Evolutionary conservation across 2,329 filamentous ascomycete genomes (phyloP).

Genomic region (Microascus cirrosus): DNA sequence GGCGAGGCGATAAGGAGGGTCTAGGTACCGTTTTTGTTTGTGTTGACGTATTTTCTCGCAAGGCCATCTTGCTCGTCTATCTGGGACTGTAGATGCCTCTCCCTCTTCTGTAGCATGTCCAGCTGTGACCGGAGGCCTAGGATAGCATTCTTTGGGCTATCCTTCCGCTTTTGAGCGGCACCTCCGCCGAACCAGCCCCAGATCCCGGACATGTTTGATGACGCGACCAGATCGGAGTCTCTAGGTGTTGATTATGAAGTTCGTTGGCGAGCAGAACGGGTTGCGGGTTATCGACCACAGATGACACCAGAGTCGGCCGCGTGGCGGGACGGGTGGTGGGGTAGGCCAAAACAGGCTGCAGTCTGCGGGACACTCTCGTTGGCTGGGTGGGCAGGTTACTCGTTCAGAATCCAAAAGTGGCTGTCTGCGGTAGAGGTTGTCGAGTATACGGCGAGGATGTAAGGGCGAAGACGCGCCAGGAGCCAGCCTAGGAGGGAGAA

Average conservation of each 20-base stretch:
- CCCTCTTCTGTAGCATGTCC: constrained; percentile 95
- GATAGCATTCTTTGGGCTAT: constrained; percentile 94
- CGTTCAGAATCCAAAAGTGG: neutral
- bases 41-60: constrained; percentile 76
- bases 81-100: constrained; percentile 81
- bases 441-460: neutral
- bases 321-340: constrained; percentile 4
- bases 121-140: constrained; percentile 77
- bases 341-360: constrained; percentile 1
- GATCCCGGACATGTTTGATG: constrained; percentile 8
- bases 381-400: neutral
- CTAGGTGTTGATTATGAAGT: neutral
- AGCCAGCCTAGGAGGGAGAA: neutral
- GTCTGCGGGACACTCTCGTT: neutral
- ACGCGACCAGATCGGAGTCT: neutral
- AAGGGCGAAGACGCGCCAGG: neutral
- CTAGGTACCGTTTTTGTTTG: constrained; percentile 79
- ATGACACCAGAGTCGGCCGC: neutral
- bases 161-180: constrained; percentile 75
- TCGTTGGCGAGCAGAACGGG: neutral
- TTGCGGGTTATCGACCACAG: neutral
- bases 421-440: neutral
- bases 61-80: constrained; percentile 87
- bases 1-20: neutral
- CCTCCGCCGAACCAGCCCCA: constrained; percentile 89